Base-by-base conservation (phyloP, 2,329 filamentous ascomycete genomes). In the Fusarium chlamydosporum region DNA sequence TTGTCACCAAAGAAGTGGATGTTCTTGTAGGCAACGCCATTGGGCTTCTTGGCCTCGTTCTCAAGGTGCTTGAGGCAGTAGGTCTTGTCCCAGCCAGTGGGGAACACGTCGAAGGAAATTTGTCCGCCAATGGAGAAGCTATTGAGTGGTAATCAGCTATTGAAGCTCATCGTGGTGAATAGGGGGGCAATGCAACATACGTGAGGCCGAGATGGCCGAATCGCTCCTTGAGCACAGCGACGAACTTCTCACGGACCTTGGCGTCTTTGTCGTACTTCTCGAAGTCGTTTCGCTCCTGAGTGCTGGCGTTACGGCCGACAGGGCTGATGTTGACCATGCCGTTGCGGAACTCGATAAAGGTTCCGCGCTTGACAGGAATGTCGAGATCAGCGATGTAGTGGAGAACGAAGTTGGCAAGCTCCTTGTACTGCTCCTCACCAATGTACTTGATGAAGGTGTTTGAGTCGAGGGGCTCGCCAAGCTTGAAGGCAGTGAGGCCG, bases 1-100 rank as follows among this genome's bases (percentile, higher is more conserved):
- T 98, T 99, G 86, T 99, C 96, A 71, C 96, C 96, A 76, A 98
- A 99, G 87, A 98, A 98, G 85, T 98, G 96, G 73, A 98, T 91
- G 43, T 88, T 95, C 72, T 89, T 92, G 85, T 95, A 98, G 26
- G 89, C 82, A 68, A 96, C 84, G 67, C 91, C 90, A 75, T 88
- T 90, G 40, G 86, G 84, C 78, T 86, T 85, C 82, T 86, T 83
- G 68, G 91, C 90, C 80, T 97, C 94, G 68, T 86, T 86, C 82
- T 96, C 93, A 66, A 98, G 84, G 81, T 97, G 94, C 74, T 88
- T 85, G 72, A 98, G 85, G 83, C 94, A 97, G 86, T 97, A 99
- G 11, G 93, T 97, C 89, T 98, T 99, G 84, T 99, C 96, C 96
- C 96, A 99, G 76, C 96, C 96, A 4, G 85, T 88, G 69, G 96